Base-by-base conservation (phyloP, 2,329 filamentous ascomycete genomes). In the Pseudogymnoascus sp. region DNA sequence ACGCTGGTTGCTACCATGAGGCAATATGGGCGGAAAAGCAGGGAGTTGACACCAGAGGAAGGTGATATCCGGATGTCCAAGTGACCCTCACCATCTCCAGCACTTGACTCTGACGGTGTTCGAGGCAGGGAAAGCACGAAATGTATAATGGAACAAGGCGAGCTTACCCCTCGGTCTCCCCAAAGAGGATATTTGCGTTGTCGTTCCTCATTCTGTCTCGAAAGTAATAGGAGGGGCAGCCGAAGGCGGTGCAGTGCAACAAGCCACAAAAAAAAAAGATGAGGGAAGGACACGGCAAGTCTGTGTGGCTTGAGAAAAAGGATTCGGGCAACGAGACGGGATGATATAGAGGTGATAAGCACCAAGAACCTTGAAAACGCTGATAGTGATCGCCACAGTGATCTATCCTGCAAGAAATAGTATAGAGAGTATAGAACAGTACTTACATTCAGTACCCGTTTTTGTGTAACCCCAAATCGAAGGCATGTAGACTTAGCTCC, bases 391-490 rank as follows among this genome's bases (percentile, higher is more conserved):
- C 29, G 29, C 29, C 50, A 56, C n/a, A 56, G 50, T 19, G 29
- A 56, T 56, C 47, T 33, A 24, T 33, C n/a, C 4, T 19, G 2
- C 7, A 11, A 19, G 26, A 26, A 56, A 56, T 19, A 56, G 50
- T 56, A 56, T 33, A 33, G n/a, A 56, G 33, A 56, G 50, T 56
- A 56, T 33, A 33, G n/a, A 56, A 56, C n/a, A 56, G 50, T 33
- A 56, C 50, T 56, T 56, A 56, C 50, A 31, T 33, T 56, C 29
- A 3, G 26, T 19, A 33, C 21, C 50, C 29, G 50, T 56, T 56
- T 56, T 56, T 13, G 50, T 56, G 50, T 56, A 56, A 56, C 50
- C 50, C 26, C 26, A 33, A 19, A 24, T 31, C 50, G n/a, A 19
- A 19, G n/a, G n/a, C n/a, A 33, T 14, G 29, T 56, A 31, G 4